A percentile compares a stretch with the other conserved stretches of the same genome.
These are phyloP conservation scores for Uronychia setigera DNA, from an alignment of 73 alveolate species.

Conservation along the genomic window DNA sequence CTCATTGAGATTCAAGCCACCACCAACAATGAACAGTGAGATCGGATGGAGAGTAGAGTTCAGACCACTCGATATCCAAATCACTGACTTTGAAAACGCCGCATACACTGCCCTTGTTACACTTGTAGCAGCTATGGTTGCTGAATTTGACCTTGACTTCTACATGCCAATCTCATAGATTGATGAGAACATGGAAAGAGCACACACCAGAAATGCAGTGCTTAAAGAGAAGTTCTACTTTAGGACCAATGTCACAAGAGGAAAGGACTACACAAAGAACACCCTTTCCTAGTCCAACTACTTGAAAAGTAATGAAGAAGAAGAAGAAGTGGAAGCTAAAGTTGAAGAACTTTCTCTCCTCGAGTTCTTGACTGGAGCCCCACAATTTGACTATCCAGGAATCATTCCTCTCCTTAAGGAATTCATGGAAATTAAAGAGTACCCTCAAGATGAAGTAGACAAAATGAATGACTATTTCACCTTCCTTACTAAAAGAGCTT, in stretches of 20 bases:
- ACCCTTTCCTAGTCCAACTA: neutral
- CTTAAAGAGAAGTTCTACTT: constrained; percentile 84
- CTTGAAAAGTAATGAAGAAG: constrained; percentile 15
- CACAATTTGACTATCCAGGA: constrained; percentile 69
- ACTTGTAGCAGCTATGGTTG: constrained; percentile 32
- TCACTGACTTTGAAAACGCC: constrained; percentile 93
- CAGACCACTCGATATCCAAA: constrained; percentile 94
- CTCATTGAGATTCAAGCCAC: constrained; percentile 98
- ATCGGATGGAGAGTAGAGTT: constrained; percentile 98
- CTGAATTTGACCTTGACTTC: constrained; percentile 63
- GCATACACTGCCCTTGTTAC: constrained; percentile 53
- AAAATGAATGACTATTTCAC: constrained; percentile 46
- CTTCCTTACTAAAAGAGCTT: constrained; percentile 69
- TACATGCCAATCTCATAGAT: constrained; percentile 69
- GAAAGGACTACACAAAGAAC: constrained; percentile 4
- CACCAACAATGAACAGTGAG: constrained; percentile 85
- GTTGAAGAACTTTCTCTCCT: constrained; percentile 75
- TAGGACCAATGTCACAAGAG: constrained; percentile 68
- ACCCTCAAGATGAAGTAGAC: constrained; percentile 37
- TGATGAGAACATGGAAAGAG: constrained; percentile 87
- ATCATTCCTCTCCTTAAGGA: constrained; percentile 52
- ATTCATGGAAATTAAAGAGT: constrained; percentile 28
- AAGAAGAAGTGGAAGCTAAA: constrained; percentile 57
- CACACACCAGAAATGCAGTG: constrained; percentile 79
- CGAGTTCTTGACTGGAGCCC: constrained; percentile 86